Base-by-base conservation (phyloP, 129 eudicot genomes). In the Solidago caesia region DNA sequence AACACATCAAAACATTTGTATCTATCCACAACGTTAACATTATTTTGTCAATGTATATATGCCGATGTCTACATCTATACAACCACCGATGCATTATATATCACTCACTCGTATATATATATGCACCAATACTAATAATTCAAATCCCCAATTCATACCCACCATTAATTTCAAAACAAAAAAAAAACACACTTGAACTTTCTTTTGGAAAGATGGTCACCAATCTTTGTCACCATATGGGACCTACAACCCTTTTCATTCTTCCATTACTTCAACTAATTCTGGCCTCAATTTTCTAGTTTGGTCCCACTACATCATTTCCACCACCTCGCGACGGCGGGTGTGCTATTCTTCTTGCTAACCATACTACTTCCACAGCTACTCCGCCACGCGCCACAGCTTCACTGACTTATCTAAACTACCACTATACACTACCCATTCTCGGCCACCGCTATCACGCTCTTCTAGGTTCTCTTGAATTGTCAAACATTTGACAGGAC, bases 401-500 rank as follows among this genome's bases (percentile, higher is more conserved):
- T 81, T 87, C 7, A 90, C 91, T 8, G 91, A 85, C 69, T 82
- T 90, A 64, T 90, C 96, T 82, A 90, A 75, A 61, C 96, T 90
- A 46, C 96, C 96, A 9, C 96, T 90, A 25, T 90, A 90, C 71
- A 90, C 80, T 9, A 76, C 79, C 96, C 96, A 89, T 51, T 76
- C 75, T 52, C 64, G 74, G 43, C 55, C 69, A 16, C 72, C 47
- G 12, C n/a, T 53, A 5, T 69, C 83, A 7, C 39, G 70, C 2
- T 56, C 44, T 0, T 78, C 79, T 7, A n/a, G 56, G 41, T 80
- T 87, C 43, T 84, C 81, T 60, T 83, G 86, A 64, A 88, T 84
- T 15, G 91, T 84, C 63, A 90, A 70, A 72, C 97, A 90, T 70
- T 90, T 90, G 5, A 90, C 89, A 8, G 97, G 97, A 10, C 97